Percentiles rank a stretch among this genome's conserved stretches.
phyloP scores from a whole-genome alignment of 805 yeast species.

The Nakazawaea pomicola region DNA sequence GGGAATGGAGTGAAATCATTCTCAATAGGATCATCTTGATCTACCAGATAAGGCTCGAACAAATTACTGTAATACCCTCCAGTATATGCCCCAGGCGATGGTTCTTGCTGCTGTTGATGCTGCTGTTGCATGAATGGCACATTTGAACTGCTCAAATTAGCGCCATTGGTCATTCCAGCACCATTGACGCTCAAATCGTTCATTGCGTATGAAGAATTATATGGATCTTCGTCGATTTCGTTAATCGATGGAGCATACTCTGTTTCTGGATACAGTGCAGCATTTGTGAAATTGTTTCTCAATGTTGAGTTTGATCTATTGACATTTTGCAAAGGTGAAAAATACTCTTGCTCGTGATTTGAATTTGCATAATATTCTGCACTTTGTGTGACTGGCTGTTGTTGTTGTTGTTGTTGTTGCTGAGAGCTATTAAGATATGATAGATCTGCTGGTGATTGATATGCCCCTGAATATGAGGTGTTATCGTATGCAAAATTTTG shows the following conservation, averaged over 20 bases:
- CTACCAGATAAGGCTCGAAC: constrained; percentile 19
- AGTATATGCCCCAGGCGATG: not conserved
- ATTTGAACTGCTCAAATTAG: constrained; percentile 5
- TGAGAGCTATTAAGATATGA: not conserved
- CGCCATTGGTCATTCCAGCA: too few relatives aligned
- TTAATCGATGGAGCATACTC: constrained; percentile 9
- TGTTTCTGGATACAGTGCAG: not conserved
- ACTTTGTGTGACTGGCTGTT: not conserved
- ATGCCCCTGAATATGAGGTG: not conserved
- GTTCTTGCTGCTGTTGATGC: not conserved
- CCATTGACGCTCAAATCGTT: constrained; percentile 1
- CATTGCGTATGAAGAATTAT: constrained; percentile 6
- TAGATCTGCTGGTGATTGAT: not conserved
- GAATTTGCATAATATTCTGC: not conserved
- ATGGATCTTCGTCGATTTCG: constrained; percentile 6
- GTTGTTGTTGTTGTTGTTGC: too few relatives aligned
- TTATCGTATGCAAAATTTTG: too few relatives aligned
- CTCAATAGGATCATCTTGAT: constrained; percentile 19
- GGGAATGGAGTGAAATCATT: constrained; percentile 31
- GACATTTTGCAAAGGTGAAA: constrained; percentile 1
- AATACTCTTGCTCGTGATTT: constrained; percentile 2
- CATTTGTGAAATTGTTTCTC: not conserved
- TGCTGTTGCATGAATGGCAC: constrained; percentile 7
- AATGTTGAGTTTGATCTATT: constrained; percentile 8
- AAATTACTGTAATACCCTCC: constrained; percentile 1